Percentiles rank a stretch among this genome's conserved stretches.
These are phyloP conservation scores for Acacia concinna DNA, from an alignment of 331 rosid species.

Conservation along the genomic window DNA sequence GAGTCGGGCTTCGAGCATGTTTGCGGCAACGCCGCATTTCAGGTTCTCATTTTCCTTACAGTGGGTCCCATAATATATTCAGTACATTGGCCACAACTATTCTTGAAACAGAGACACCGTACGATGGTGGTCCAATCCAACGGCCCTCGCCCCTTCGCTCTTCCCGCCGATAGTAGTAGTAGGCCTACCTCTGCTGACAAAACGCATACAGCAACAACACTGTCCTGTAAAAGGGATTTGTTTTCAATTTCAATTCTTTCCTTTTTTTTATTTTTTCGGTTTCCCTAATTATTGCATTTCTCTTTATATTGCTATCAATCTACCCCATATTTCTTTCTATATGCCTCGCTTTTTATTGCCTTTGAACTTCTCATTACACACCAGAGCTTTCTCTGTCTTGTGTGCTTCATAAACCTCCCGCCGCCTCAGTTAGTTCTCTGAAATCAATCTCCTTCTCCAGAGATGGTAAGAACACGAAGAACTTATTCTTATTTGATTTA, in stretches of 20 bases:
- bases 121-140: constrained; percentile 34
- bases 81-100: neutral
- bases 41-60: constrained; percentile 12
- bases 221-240: constrained; percentile 7
- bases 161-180: constrained; percentile 39
- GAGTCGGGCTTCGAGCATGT: constrained; percentile 25
- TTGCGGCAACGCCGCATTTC: constrained; percentile 31
- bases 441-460: constrained; percentile 31
- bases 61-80: constrained; percentile 42
- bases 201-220: neutral
- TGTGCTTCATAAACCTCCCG: constrained; percentile 24
- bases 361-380: constrained; percentile 26
- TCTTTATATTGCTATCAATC: constrained; percentile 6
- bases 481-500: neutral
- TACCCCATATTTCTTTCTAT: neutral
- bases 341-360: neutral
- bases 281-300: constrained; percentile 17
- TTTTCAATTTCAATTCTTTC: constrained; percentile 10
- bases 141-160: neutral
- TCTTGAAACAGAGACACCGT: constrained; percentile 7
- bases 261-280: neutral
- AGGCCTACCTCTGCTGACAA: constrained; percentile 21
- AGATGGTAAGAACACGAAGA: constrained; percentile 47
- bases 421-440: constrained; percentile 34
- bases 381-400: constrained; percentile 25